These are phyloP conservation scores for Neofusicoccum sp. DNA, from an alignment of 2,329 filamentous ascomycete species.

Conservation along the genomic window DNA sequence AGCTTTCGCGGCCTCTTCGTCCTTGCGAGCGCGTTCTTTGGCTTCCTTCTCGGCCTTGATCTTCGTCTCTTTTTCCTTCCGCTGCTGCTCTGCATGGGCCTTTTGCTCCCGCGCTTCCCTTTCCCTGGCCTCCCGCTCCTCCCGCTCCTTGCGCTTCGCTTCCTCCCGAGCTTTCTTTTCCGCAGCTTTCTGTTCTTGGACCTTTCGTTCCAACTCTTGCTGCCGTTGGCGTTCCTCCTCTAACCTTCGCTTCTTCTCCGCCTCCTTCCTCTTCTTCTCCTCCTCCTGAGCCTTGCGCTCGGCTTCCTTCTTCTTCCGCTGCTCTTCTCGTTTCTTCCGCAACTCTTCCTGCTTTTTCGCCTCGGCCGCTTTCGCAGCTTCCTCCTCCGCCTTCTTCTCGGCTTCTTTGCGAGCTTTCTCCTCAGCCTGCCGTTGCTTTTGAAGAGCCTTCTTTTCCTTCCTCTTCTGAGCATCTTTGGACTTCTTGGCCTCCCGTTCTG, in stretches of 20 bases:
- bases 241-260: constrained; percentile 73
- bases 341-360: constrained; percentile 78
- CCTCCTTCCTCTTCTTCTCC: constrained; percentile 78
- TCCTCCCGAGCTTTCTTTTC: constrained; percentile 76
- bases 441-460: constrained; percentile 87
- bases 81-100: constrained; percentile 56
- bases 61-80: constrained; percentile 60
- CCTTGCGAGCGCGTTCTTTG: constrained; percentile 37
- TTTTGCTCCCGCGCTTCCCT: constrained; percentile 71
- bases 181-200: constrained; percentile 72
- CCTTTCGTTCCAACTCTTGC: constrained; percentile 80
- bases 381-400: constrained; percentile 85
- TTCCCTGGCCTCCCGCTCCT: constrained; percentile 62
- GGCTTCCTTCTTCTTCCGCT: constrained; percentile 84
- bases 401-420: constrained; percentile 85
- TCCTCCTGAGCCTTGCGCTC: constrained; percentile 90
- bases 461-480: constrained; percentile 91
- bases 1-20: constrained; percentile 39
- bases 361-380: constrained; percentile 71
- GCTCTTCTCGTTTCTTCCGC: constrained; percentile 80
- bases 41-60: constrained; percentile 43
- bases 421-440: constrained; percentile 86
- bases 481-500: constrained; percentile 85
- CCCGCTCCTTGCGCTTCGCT: constrained; percentile 73
- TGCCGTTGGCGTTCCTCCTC: constrained; percentile 85